These are phyloP conservation scores for Verbena officinalis DNA, from an alignment of 257 asterid genomes.

Conservation along the genomic window DNA sequence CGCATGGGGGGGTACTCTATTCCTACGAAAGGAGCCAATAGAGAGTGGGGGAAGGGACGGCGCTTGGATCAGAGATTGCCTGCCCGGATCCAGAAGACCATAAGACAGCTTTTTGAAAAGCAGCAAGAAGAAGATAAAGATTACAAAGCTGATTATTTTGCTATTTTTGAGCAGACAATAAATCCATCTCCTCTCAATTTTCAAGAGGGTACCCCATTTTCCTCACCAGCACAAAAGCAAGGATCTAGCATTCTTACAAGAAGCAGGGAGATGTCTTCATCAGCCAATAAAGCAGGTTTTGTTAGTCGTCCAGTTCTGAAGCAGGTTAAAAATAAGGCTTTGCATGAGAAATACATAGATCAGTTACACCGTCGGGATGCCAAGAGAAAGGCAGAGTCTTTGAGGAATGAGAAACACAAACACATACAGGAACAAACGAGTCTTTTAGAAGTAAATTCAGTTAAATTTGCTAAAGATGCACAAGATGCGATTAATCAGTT, in stretches of 20 bases:
- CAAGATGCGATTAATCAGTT: slow-evolving; percentile 57
- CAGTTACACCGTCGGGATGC: slow-evolving; percentile 81
- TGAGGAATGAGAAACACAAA: slow-evolving; percentile 49
- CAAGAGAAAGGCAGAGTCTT: slow-evolving; percentile 68
- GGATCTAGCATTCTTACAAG: slow-evolving; percentile 37
- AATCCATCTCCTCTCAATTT: slow-evolving; percentile 32
- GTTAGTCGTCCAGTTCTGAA: slow-evolving; percentile 81
- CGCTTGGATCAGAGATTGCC: too few relatives aligned
- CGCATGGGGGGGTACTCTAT: too few relatives aligned
- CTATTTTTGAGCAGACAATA: slow-evolving; percentile 59
- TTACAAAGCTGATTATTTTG: slow-evolving; percentile 59
- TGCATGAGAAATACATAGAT: slow-evolving; percentile 88
- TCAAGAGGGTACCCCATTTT: slow-evolving; percentile 26
- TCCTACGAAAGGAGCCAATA: too few relatives aligned
- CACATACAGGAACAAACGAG: slow-evolving; percentile 20
- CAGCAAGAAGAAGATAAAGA: slow-evolving; percentile 54
- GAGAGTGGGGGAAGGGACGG: too few relatives aligned
- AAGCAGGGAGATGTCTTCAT: slow-evolving; percentile 45
- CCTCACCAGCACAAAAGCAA: slow-evolving; percentile 54
- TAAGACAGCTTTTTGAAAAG: slow-evolving; percentile 60
- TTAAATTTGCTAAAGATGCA: slow-evolving; percentile 68
- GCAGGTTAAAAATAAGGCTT: slow-evolving; percentile 72
- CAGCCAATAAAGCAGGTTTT: slow-evolving; percentile 43
- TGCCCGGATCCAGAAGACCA: slow-evolving; percentile 67
- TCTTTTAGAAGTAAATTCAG: slow-evolving; percentile 34